Evolutionary conservation across 2,329 filamentous ascomycete species (phyloP).

Genomic region (Phialocephala subalpina): DNA sequence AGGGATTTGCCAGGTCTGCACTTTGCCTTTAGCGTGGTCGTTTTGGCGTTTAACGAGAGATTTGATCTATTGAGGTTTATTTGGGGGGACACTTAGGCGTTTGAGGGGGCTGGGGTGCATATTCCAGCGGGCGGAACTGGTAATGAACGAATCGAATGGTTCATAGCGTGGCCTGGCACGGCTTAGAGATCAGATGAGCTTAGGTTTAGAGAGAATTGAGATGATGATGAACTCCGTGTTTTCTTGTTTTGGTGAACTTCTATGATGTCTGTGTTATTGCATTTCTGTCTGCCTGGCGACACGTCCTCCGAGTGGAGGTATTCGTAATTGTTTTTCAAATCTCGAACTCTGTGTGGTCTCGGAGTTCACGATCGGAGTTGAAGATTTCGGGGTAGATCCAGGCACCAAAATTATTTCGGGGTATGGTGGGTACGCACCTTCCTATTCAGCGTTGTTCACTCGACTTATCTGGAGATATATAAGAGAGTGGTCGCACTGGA

Average conservation of each 20-base stretch:
- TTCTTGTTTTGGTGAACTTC: no score
- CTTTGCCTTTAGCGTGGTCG: conserved; percentile 26
- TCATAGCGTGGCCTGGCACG: neutral
- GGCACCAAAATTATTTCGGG: neutral
- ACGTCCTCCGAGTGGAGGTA: neutral
- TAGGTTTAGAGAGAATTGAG: neutral
- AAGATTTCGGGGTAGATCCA: neutral
- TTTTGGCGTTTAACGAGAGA: conserved; percentile 21
- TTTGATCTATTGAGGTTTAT: conserved; percentile 1
- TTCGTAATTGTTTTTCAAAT: no score
- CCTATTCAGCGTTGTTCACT: neutral
- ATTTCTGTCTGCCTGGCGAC: neutral
- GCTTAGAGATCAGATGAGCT: neutral
- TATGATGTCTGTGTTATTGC: no score
- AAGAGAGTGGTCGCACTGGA: neutral
- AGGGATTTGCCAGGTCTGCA: neutral
- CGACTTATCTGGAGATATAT: neutral
- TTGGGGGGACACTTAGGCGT: neutral
- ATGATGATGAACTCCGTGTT: no score
- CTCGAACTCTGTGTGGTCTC: neutral
- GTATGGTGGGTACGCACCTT: neutral
- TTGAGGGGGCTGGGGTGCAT: neutral
- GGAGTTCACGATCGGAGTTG: conserved; percentile 1
- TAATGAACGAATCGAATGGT: neutral
- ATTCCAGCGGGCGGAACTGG: neutral